Percentiles rank a stretch among this genome's conserved stretches.
Conservation (phyloP, 2,329 filamentous ascomycete genomes). For the Falciphora oryzae region DNA sequence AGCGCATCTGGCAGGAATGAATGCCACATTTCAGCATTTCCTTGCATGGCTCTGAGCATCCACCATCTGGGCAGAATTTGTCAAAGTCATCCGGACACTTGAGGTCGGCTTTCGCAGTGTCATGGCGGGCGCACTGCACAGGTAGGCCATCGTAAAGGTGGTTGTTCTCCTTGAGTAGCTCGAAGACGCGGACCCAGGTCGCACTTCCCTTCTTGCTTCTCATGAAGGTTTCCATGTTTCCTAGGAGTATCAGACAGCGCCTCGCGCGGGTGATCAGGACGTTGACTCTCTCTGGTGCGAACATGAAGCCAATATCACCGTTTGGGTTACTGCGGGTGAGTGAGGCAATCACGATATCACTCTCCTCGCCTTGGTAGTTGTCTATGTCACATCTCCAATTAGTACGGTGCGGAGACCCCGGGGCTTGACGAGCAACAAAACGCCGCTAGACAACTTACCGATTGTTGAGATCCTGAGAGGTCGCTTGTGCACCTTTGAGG, state of each 20-base stretch:
- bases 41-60: slow-evolving; percentile 56
- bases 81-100: slow-evolving; percentile 52
- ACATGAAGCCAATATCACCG: slow-evolving; percentile 67
- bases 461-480: slow-evolving; percentile 62
- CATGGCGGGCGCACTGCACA: slow-evolving; percentile 55
- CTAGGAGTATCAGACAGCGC: slow-evolving; percentile 61
- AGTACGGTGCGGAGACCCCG: not conserved
- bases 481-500: slow-evolving; percentile 43
- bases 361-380: slow-evolving; percentile 75
- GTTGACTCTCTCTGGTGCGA: slow-evolving; percentile 59
- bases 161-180: slow-evolving; percentile 42
- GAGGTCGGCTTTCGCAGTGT: slow-evolving; percentile 40
- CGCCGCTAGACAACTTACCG: slow-evolving; percentile 37
- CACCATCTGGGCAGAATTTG: slow-evolving; percentile 59
- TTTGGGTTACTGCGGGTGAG: slow-evolving; percentile 59
- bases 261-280: slow-evolving; percentile 64
- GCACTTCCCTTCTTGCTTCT: slow-evolving; percentile 49
- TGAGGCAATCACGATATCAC: slow-evolving; percentile 63
- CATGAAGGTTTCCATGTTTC: slow-evolving; percentile 63
- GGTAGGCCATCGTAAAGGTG: slow-evolving; percentile 57
- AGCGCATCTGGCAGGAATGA: slow-evolving; percentile 54
- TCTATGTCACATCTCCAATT: slow-evolving; percentile 36
- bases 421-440: not conserved
- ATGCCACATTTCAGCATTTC: slow-evolving; percentile 46
- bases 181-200: slow-evolving; percentile 54